phyloP scores from a whole-genome alignment of 176 grass and related monocot species.

The Triticum urartu region DNA sequence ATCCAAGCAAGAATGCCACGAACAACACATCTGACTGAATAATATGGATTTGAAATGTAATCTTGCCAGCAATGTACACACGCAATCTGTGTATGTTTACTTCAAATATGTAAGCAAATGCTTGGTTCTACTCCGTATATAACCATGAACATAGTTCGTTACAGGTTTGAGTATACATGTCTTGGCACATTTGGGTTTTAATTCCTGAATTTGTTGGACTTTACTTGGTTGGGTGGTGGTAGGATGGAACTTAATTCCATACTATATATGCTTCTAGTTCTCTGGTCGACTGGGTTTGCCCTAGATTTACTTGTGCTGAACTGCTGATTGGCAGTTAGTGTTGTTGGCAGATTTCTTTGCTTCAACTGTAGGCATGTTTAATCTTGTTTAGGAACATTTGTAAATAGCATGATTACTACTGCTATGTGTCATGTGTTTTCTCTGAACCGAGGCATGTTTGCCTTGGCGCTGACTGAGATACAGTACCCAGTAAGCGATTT shows the following conservation, averaged over 20 bases:
- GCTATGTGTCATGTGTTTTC: background rate
- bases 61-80: background rate
- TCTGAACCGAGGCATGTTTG: background rate
- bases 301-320: background rate
- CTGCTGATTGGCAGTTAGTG: background rate
- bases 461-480: background rate
- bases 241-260: background rate
- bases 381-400: too few species aligned
- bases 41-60: background rate
- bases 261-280: background rate
- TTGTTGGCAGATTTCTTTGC: background rate
- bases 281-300: background rate
- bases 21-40: background rate
- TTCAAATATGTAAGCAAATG: background rate
- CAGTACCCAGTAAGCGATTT: background rate
- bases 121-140: too few species aligned
- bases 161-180: background rate
- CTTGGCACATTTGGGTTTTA: background rate
- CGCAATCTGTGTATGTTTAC: background rate
- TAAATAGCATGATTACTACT: too few species aligned
- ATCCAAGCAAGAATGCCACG: too few species aligned
- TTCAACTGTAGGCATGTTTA: background rate
- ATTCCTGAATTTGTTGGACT: background rate
- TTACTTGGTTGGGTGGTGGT: background rate
- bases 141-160: background rate